Evolutionary conservation across 2,329 filamentous ascomycete species (phyloP), one percentile per base, ranked within the genome.

Genomic region (Colletotrichum tabaci): DNA sequence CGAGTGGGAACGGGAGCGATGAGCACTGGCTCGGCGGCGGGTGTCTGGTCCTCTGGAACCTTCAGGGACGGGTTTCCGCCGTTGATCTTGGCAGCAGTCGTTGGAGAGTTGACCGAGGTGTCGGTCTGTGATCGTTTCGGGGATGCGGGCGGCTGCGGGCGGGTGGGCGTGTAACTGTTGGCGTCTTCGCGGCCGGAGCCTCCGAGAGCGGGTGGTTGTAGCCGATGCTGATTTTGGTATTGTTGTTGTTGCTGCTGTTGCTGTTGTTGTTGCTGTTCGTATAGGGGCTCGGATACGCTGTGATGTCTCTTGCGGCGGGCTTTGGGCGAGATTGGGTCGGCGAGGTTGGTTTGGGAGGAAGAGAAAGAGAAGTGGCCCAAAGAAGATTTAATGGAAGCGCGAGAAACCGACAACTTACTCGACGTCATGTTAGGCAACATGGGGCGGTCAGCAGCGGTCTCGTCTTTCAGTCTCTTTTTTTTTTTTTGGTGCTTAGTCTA

Each of bases 391-490:
- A 71, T 56, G 70, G 79, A 78, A 64, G 80, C 79, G 77, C 81
- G 79, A 76, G 81, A 74, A 56, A 70, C 66, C 61, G 73, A 73
- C 55, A 74, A 85, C 83, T 85, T 86, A 83, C 82, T 82, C 77
- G 84, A 84, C 79, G 83, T 81, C 83, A 85, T 85, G 75, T 76
- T 82, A 80, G 80, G 80, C 77, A 79, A 78, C 63, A 72, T 55
- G 18, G 35, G 35, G 35, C 35, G 35, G 35, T 35, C 8, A 61
- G 55, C n/a, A 60, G 56, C 46, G 23, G 50, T 13, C n/a, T 35
- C 66, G 70, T 70, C 66, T 72, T 71, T 63, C 58, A 57, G 68
- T 68, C 68, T 63, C 35, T 38, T 8, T 38, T 2, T 38, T 10
- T 38, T 38, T 9, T 38, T 9, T 38, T 9, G 10, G 9, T 50